phyloP scores from a whole-genome alignment of 2,329 filamentous ascomycete species.

The Colletotrichum sidae region DNA sequence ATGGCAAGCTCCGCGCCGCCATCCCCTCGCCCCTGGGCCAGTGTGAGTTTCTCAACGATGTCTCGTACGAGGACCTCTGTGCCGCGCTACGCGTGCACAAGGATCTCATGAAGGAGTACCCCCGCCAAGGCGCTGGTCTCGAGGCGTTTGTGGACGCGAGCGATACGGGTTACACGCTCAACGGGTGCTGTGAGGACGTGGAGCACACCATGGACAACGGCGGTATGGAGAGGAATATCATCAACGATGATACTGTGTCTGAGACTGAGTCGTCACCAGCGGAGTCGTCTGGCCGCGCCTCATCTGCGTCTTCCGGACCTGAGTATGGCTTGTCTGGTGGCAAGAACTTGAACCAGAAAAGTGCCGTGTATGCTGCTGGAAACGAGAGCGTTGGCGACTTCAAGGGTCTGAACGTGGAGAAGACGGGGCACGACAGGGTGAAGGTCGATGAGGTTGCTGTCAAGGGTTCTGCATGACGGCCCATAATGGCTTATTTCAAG shows the following conservation, averaged over 20 bases:
- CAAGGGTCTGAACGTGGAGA: conserved; percentile 11
- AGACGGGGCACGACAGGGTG: neutral
- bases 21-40: conserved; percentile 75
- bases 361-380: conserved; percentile 1
- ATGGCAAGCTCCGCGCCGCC: conserved; percentile 75
- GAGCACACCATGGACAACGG: neutral
- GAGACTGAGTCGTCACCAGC: neutral
- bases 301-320: conserved; percentile 14
- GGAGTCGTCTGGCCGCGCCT: neutral
- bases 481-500: neutral
- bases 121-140: conserved; percentile 72
- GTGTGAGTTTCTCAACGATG: conserved; percentile 77
- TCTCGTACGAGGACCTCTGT: conserved; percentile 71
- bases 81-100: conserved; percentile 72
- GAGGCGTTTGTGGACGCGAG: conserved; percentile 77
- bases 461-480: conserved; percentile 5
- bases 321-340: conserved; percentile 27
- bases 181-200: conserved; percentile 40
- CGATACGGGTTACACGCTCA: conserved; percentile 70
- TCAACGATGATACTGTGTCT: conserved; percentile 16
- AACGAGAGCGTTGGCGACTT: neutral
- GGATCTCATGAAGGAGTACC: conserved; percentile 70
- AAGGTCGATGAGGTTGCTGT: conserved; percentile 10
- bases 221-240: conserved; percentile 6
- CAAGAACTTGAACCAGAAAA: conserved; percentile 15